These are phyloP conservation scores for Schizosaccharomyces osmophilus DNA, from an alignment of 805 yeast species.

Conservation along the genomic window DNA sequence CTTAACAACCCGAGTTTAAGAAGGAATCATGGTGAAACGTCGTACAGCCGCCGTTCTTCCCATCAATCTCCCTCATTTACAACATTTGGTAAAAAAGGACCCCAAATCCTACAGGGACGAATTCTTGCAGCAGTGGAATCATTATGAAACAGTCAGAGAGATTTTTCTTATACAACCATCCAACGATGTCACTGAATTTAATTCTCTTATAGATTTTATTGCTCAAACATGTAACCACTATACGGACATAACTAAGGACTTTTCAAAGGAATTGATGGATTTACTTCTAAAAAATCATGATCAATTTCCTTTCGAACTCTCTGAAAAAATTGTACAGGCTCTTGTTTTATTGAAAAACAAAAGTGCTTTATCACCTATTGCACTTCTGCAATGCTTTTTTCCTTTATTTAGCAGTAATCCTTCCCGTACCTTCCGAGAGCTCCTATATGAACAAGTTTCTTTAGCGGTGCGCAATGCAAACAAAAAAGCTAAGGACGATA, in stretches of 20 bases:
- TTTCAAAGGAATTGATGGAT: conserved; percentile 56
- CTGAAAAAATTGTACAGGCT: conserved; percentile 79
- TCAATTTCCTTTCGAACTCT: conserved; percentile 55
- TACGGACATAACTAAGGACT: conserved; percentile 65
- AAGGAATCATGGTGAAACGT: conserved; percentile 45
- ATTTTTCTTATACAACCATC: conserved; percentile 52
- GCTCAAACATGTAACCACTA: conserved; percentile 78
- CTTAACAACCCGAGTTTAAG: background rate
- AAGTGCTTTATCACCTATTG: conserved; percentile 52
- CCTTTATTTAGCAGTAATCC: conserved; percentile 38
- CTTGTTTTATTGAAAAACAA: conserved; percentile 77
- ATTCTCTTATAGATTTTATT: conserved; percentile 69
- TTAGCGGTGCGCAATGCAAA: conserved; percentile 61
- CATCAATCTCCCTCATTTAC: conserved; percentile 70
- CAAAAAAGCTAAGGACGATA: conserved; percentile 72
- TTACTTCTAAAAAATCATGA: conserved; percentile 54
- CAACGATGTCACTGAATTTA: conserved; percentile 39
- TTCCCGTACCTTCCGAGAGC: conserved; percentile 60
- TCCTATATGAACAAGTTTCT: conserved; percentile 57
- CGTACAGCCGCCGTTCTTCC: conserved; percentile 87
- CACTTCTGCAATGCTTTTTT: conserved; percentile 62
- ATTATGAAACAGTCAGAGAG: conserved; percentile 75
- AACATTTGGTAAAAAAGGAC: conserved; percentile 79
- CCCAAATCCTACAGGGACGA: conserved; percentile 89
- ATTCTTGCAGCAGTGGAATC: conserved; percentile 74